Conservation (phyloP, 1,139 yeast genomes). For the Kluyveromyces sp. region DNA sequence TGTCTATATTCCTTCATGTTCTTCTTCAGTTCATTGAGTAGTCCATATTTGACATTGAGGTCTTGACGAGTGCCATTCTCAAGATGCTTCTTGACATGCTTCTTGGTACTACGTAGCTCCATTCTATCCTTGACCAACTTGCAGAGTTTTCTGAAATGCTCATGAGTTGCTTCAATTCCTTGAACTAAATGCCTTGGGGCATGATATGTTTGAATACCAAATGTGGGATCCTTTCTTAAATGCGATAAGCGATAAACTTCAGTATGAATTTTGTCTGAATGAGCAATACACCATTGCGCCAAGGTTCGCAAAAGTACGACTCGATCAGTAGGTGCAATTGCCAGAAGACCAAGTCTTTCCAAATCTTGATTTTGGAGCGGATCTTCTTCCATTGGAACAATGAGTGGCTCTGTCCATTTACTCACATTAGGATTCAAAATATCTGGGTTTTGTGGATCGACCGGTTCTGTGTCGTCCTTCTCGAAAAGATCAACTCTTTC, state of each 20-base stretch:
- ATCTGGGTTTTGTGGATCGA: conserved; percentile 41
- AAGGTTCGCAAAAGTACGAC: conserved; percentile 41
- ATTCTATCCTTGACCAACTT: conserved; percentile 22
- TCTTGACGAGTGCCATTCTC: conserved; percentile 27
- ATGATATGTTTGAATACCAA: conserved; percentile 29
- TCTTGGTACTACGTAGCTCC: conserved; percentile 27
- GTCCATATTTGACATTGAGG: conserved; percentile 19
- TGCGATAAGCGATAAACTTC: conserved; percentile 32
- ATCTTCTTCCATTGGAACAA: conserved; percentile 23
- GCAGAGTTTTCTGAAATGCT: conserved; percentile 24
- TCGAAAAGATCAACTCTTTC: conserved; percentile 19
- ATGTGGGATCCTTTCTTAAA: conserved; percentile 27
- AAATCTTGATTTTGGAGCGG: conserved; percentile 36
- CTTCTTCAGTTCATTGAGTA: conserved; percentile 23
- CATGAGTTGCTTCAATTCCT: conserved; percentile 23
- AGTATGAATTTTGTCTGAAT: conserved; percentile 40
- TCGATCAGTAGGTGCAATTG: conserved; percentile 42
- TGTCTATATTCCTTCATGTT: conserved; percentile 10
- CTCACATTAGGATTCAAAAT: conserved; percentile 27
- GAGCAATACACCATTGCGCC: conserved; percentile 43
- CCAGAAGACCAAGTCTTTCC: conserved; percentile 40
- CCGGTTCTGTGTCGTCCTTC: conserved; percentile 22
- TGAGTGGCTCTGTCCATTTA: conserved; percentile 20
- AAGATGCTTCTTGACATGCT: conserved; percentile 27
- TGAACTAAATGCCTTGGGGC: conserved; percentile 27